Conservation (phyloP, 176 grass and related monocot species). For the Elaeis guineensis region DNA sequence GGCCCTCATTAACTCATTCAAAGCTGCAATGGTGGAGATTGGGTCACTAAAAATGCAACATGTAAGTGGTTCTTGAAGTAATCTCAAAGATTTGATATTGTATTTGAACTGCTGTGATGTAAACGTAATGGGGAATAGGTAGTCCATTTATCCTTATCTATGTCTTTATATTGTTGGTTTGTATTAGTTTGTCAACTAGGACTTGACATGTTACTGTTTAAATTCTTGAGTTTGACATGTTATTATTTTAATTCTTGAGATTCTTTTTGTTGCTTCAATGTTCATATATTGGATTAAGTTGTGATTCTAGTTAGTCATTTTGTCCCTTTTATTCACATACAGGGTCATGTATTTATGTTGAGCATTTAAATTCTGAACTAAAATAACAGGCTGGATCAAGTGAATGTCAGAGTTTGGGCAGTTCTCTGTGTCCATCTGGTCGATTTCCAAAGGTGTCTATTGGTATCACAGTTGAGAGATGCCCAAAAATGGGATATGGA, state of each 20-base stretch:
- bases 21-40: slow-evolving; percentile 43
- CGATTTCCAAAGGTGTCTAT: slow-evolving; percentile 86
- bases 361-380: not conserved
- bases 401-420: slow-evolving; percentile 51
- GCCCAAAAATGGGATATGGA: slow-evolving; percentile 29
- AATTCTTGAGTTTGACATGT: too few species aligned
- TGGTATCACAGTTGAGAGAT: slow-evolving; percentile 37
- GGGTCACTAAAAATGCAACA: slow-evolving; percentile 34
- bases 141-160: too few species aligned
- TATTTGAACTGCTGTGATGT: slow-evolving; percentile 10
- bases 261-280: too few species aligned
- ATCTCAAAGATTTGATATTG: slow-evolving; percentile 14
- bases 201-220: too few species aligned
- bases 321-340: not conserved
- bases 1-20: slow-evolving; percentile 15
- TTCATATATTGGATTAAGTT: too few species aligned
- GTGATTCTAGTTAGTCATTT: too few species aligned
- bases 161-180: too few species aligned
- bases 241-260: too few species aligned
- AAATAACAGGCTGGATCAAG: slow-evolving; percentile 36
- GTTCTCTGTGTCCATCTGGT: slow-evolving; percentile 45
- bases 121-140: not conserved
- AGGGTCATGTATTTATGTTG: not conserved
- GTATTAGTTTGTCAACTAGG: too few species aligned
- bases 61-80: slow-evolving; percentile 34